Conservation (phyloP, 495 filamentous ascomycete species). For the Bryoglossum gracile region DNA sequence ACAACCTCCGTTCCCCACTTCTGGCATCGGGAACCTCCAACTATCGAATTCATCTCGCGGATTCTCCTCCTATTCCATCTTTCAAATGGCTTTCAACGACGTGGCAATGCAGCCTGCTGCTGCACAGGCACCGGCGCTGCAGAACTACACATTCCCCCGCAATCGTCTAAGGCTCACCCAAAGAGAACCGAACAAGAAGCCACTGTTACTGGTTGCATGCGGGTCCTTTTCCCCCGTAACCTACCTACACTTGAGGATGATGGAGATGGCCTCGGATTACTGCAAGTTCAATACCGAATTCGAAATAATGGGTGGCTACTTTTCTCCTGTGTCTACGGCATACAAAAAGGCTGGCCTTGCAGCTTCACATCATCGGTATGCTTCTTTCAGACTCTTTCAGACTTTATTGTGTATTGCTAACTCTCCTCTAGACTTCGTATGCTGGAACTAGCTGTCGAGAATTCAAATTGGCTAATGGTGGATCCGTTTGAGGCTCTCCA, state of each 20-base stretch:
- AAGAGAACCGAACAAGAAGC: conserved; percentile 60
- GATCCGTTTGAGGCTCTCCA: conserved; percentile 52
- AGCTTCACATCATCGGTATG: conserved; percentile 61
- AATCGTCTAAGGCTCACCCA: conserved; percentile 63
- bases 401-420: conserved; percentile 1
- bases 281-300: conserved; percentile 68
- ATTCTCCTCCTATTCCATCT: no score
- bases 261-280: conserved; percentile 59
- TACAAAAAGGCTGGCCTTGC: conserved; percentile 91
- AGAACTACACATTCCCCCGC: conserved; percentile 62
- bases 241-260: conserved; percentile 88
- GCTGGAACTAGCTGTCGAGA: conserved; percentile 75
- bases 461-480: conserved; percentile 75
- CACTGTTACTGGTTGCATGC: conserved; percentile 79
- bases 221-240: conserved; percentile 87
- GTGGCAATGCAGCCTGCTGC: conserved; percentile 8
- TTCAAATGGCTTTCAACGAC: conserved; percentile 10
- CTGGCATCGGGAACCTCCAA: no score
- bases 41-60: no score
- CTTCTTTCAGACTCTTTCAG: neutral
- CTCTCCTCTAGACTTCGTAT: conserved; percentile 33
- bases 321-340: conserved; percentile 73
- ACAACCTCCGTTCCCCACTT: no score
- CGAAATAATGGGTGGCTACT: conserved; percentile 78
- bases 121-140: conserved; percentile 16